A percentile compares a stretch with the other conserved stretches of the same genome.
These are phyloP conservation scores for Nannochloropsis gaditana DNA, from an alignment of 108 stramenopile genomes.

Conservation along the genomic window DNA sequence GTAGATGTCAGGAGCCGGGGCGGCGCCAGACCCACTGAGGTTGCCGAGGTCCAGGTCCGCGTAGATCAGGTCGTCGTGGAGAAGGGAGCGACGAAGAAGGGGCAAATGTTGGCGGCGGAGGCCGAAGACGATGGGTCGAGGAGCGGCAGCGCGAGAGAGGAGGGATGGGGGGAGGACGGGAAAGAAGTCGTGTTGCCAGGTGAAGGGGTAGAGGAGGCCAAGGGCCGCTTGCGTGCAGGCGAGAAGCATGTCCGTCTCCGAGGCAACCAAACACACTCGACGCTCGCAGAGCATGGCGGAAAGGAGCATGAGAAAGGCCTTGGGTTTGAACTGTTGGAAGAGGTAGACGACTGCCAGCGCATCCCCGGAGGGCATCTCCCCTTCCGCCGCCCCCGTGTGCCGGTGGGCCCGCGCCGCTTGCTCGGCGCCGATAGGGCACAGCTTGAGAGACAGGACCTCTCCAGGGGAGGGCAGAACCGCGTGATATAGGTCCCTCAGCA, in stretches of 20 bases:
- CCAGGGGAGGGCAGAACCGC: background rate
- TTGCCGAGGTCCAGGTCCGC: background rate
- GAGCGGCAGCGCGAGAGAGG: conserved; percentile 38
- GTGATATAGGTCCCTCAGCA: background rate
- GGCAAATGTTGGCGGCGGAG: conserved; percentile 14
- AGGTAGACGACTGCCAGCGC: background rate
- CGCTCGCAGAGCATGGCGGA: conserved; percentile 48
- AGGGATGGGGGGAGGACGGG: conserved; percentile 41
- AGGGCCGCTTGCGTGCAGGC: conserved; percentile 34
- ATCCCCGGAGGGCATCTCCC: background rate
- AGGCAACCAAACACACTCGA: conserved; percentile 35
- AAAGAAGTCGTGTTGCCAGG: conserved; percentile 49
- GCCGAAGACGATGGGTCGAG: conserved; percentile 51
- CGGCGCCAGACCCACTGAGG: background rate
- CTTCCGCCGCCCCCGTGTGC: background rate
- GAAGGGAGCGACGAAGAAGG: background rate
- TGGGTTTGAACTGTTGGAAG: background rate
- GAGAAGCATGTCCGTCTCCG: conserved; percentile 32
- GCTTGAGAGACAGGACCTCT: background rate
- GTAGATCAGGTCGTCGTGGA: background rate
- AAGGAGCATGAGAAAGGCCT: conserved; percentile 35
- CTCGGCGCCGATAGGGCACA: background rate
- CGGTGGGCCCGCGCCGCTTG: background rate
- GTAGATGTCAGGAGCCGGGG: background rate
- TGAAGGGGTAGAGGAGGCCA: conserved; percentile 51